Percentiles rank a stretch among this genome's conserved stretches.
Conservation (phyloP, 1,284 basidiomycete species). For the Tilletia indica region DNA sequence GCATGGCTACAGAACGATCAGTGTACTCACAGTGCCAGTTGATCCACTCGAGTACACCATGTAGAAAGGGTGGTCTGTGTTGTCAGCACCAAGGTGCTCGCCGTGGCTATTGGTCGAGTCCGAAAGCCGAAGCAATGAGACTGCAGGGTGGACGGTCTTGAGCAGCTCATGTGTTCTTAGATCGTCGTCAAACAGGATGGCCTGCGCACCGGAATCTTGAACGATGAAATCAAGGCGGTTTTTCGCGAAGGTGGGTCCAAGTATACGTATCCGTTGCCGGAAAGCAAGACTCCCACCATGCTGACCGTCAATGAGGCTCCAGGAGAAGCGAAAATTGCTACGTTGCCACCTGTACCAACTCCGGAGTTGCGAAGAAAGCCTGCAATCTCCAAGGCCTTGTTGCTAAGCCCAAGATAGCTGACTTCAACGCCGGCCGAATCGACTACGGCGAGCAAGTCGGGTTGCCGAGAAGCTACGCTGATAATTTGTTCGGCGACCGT, state of each 20-base stretch:
- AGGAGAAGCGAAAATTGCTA: not conserved
- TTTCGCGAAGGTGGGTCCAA: not conserved
- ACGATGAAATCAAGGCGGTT: constrained; percentile 2
- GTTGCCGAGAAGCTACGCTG: not conserved
- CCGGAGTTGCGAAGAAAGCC: not conserved
- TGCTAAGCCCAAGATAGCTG: not conserved
- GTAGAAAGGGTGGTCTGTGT: not conserved
- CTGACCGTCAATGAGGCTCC: not conserved
- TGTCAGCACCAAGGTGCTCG: not conserved
- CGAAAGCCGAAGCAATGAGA: not conserved
- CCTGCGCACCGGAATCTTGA: not conserved
- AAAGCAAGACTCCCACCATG: not conserved
- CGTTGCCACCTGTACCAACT: not conserved
- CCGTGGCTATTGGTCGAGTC: not conserved
- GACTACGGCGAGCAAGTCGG: not conserved
- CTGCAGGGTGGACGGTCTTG: not conserved
- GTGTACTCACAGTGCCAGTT: not conserved
- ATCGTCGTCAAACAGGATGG: not conserved
- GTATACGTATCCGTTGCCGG: not conserved
- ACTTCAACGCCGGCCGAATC: not conserved
- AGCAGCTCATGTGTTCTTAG: not conserved
- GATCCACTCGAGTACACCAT: not conserved
- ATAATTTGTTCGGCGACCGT: not conserved
- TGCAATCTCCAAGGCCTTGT: not conserved
- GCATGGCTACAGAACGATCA: not conserved